Percentiles rank a stretch among this genome's conserved stretches.
Evolutionary conservation across 106 monocot species (phyloP).

Genomic region (Allium sativum): DNA sequence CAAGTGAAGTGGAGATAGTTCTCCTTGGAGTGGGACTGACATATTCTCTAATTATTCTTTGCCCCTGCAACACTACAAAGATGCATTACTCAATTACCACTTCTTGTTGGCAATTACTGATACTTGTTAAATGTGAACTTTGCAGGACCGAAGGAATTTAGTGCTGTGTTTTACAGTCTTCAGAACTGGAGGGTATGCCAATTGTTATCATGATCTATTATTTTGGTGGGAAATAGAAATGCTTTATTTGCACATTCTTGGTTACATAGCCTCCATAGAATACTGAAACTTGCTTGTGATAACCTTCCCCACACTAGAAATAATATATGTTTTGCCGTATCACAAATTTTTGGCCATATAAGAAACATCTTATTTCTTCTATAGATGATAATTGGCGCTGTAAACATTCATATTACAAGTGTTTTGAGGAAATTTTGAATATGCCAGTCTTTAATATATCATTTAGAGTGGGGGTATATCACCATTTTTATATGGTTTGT

Average conservation of each 20-base stretch:
- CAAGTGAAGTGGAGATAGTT: too few relatives aligned
- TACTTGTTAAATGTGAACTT: neutral
- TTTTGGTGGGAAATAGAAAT: conserved; percentile 1
- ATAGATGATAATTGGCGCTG: too few relatives aligned
- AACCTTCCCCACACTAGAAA: too few relatives aligned
- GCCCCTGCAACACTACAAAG: too few relatives aligned
- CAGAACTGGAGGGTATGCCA: conserved; percentile 88
- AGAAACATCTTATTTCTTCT: too few relatives aligned
- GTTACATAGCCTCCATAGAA: too few relatives aligned
- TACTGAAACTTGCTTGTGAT: too few relatives aligned
- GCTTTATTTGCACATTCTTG: neutral
- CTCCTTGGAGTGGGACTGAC: too few relatives aligned
- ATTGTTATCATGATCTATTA: neutral
- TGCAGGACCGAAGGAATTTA: conserved; percentile 95
- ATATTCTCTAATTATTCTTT: too few relatives aligned
- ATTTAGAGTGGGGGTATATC: neutral
- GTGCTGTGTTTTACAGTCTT: conserved; percentile 83
- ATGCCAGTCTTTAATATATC: neutral
- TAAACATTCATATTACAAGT: neutral
- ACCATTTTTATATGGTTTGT: too few relatives aligned
- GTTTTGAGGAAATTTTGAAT: neutral
- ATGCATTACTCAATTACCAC: neutral
- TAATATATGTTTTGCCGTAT: neutral
- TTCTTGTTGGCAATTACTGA: neutral
- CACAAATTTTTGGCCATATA: too few relatives aligned